A percentile compares a stretch with the other conserved stretches of the same genome.
These are phyloP conservation scores for Tetradesmus lagerheimii DNA, from an alignment of 139 green algal species.

Conservation along the genomic window DNA sequence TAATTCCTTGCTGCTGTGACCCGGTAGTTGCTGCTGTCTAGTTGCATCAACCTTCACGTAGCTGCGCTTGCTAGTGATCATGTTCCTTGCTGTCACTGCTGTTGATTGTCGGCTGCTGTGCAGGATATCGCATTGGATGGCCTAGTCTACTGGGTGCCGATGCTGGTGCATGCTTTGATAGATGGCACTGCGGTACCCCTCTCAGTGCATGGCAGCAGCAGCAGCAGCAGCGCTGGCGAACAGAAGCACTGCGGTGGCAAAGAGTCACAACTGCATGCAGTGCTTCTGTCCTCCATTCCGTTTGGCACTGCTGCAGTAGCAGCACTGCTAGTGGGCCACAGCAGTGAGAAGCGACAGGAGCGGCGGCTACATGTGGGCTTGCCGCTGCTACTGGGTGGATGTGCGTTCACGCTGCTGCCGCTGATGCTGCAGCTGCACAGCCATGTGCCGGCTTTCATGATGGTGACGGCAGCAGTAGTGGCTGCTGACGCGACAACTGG, in stretches of 20 bases:
- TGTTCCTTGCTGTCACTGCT: neutral
- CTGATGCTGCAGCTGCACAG: slow-evolving; percentile 4
- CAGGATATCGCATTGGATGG: slow-evolving; percentile 44
- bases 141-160: slow-evolving; percentile 42
- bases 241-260: slow-evolving; percentile 40
- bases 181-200: neutral
- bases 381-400: slow-evolving; percentile 30
- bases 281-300: slow-evolving; percentile 25
- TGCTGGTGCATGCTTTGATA: slow-evolving; percentile 42
- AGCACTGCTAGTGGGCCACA: slow-evolving; percentile 21
- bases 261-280: slow-evolving; percentile 26
- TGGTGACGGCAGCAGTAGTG: slow-evolving; percentile 30
- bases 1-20: too few relatives aligned
- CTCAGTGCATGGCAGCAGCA: neutral
- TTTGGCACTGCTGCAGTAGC: slow-evolving; percentile 37
- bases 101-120: neutral
- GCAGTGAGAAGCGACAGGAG: slow-evolving; percentile 30
- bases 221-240: neutral
- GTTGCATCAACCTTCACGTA: too few relatives aligned
- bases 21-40: too few relatives aligned
- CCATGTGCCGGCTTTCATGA: slow-evolving; percentile 19
- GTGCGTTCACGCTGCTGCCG: slow-evolving; percentile 32
- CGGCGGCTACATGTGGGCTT: slow-evolving; percentile 30
- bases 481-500: slow-evolving; percentile 46
- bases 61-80: neutral